Evolutionary conservation across 148 eudicot species (phyloP), one percentile per base, ranked within the genome.

Genomic region (Silene uniflora): DNA sequence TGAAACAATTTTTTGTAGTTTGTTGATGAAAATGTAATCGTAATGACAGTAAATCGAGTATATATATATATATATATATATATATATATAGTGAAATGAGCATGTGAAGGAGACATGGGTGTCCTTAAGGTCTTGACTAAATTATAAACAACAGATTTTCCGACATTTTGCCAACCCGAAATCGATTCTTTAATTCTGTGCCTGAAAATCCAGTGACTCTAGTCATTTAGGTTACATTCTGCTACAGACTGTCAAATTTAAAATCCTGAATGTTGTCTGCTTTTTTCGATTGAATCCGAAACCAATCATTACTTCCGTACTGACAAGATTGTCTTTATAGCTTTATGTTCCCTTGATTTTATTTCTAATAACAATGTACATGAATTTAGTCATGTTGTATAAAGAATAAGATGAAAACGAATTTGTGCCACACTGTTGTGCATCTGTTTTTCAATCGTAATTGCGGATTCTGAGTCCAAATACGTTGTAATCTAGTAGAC

Each of bases 51-150:
- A 16, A 29, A 32, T 25, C 6, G 21, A 6, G 18, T 9, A 9
- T 67, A 67, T 67, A 67, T 25, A 65, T n/a, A 49, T 18, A 46
- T 3, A 47, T 3, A 65, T 9, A 9, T 67, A 67, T 67, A 67
- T 25, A 65, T n/a, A 49, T 18, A 46, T 3, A 47, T 3, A 65
- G 29, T 17, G 75, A 52, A 39, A 27, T 10, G 27, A n/a, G 55
- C 75, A 75, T 75, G 78, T 80, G 75, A 62, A 80, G 68, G 35
- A 42, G 64, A 69, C 58, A 61, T 69, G 74, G 82, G 77, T 60
- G 44, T 62, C 42, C 62, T 72, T 10, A 19, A 62, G 70, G 60
- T 52, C 63, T 67, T 27, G 55, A 61, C 29, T 49, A 68, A 29
- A 46, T 27, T 44, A 21, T 71, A 62, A 17, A 23, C 46, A 70